These are phyloP conservation scores for Lasiodiplodia sp. DNA, from an alignment of 2,329 filamentous ascomycete genomes.

Conservation along the genomic window DNA sequence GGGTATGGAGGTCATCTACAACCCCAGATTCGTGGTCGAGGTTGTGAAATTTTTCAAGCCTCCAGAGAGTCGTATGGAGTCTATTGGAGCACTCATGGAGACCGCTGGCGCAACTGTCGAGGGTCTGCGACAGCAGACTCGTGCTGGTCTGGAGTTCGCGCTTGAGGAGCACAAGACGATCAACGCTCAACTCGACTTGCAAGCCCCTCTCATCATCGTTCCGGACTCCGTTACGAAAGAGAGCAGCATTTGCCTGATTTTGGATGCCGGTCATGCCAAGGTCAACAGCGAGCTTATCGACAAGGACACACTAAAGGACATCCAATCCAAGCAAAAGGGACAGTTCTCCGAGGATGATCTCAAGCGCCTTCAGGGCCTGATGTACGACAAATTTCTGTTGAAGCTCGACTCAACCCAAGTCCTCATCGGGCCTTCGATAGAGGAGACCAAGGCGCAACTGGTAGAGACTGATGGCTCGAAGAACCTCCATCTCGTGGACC, in stretches of 20 bases:
- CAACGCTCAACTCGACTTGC: slow-evolving; percentile 93
- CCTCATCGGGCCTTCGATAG: slow-evolving; percentile 90
- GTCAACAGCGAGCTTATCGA: slow-evolving; percentile 94
- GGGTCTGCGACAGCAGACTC: slow-evolving; percentile 90
- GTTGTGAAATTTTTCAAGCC: slow-evolving; percentile 96
- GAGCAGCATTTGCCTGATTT: slow-evolving; percentile 84
- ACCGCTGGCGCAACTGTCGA: slow-evolving; percentile 95
- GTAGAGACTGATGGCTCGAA: slow-evolving; percentile 70
- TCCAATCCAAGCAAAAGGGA: slow-evolving; percentile 89
- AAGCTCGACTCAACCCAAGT: slow-evolving; percentile 95
- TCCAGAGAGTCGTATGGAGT: slow-evolving; percentile 97
- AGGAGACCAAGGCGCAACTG: slow-evolving; percentile 85
- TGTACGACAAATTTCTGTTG: slow-evolving; percentile 97
- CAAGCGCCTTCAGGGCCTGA: slow-evolving; percentile 83
- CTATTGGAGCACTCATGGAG: slow-evolving; percentile 94
- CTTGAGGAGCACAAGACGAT: slow-evolving; percentile 98
- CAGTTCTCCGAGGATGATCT: slow-evolving; percentile 90
- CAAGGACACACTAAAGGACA: slow-evolving; percentile 84
- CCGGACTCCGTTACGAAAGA: slow-evolving; percentile 88
- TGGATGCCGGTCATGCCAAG: slow-evolving; percentile 95
- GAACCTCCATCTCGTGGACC: slow-evolving; percentile 88
- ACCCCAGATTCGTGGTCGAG: slow-evolving; percentile 89
- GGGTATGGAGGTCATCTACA: slow-evolving; percentile 97
- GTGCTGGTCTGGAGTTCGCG: slow-evolving; percentile 94
- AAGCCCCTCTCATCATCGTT: slow-evolving; percentile 94